Base-by-base conservation (phyloP, 106 monocot genomes). In the Phalaenopsis aphrodite region DNA sequence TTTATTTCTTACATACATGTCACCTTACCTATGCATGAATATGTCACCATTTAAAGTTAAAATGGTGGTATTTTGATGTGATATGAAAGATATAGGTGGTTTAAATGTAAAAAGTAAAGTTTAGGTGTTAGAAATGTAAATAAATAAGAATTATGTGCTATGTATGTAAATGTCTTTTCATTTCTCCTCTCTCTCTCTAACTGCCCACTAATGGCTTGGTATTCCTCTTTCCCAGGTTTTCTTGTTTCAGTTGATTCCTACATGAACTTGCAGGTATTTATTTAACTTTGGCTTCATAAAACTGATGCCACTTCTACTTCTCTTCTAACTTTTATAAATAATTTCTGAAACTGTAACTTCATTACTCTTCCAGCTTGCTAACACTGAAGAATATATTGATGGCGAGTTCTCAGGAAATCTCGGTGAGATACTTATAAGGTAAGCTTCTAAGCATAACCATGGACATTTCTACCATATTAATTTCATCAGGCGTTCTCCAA, bases 171-270 rank as follows among this genome's bases (percentile, higher is more conserved):
- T 30, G 30, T 30, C 30, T 30, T 30, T 30, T 30, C 30, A 30
- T 30, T 30, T 30, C 48, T 48, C 23, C 1, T 41, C 7, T 48
- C 23, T 17, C 2, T 55, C 6, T 49, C 68, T 15, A 37, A 16
- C 38, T 43, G 39, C 12, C 3, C 48, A 17, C 11, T 47, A 21
- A 47, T 75, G 45, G 41, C 55, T 79, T 80, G 19, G 16, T 71
- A 16, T 39, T 5, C 43, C 78, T 76, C 3, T 76, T 4, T 77
- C 56, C 12, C 88, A 96, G 96, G 93, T 52, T 96, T 81, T 87
- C 96, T 96, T 78, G 96, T 96, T 21, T 96, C 93, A 4, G 91
- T 96, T 61, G 93, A 96, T 78, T 96, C 96, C 37, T 96, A 96
- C 75, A 93, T 96, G 96, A 96, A 96, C 83, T 83, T 93, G 66